These are phyloP conservation scores for Betula pendula DNA, from an alignment of 306 rosid genomes.

Conservation along the genomic window DNA sequence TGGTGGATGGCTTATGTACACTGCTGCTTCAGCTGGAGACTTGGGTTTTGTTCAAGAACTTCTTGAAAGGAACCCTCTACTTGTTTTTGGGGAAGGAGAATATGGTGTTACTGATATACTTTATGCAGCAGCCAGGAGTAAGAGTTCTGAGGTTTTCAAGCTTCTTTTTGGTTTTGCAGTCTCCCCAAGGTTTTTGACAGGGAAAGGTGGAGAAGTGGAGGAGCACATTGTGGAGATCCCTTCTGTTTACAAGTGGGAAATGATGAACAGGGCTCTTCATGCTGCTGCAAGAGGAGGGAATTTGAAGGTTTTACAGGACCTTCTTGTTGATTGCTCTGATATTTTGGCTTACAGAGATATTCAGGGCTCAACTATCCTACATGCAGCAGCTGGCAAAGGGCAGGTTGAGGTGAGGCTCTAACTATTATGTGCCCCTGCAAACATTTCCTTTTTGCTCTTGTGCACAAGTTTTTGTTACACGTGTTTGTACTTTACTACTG, in stretches of 20 bases:
- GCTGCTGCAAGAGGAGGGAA: constrained; percentile 98
- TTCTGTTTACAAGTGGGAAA: constrained; percentile 75
- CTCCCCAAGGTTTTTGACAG: constrained; percentile 64
- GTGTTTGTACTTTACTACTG: not conserved
- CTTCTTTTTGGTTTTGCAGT: constrained; percentile 68
- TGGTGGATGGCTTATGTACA: constrained; percentile 98
- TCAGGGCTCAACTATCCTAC: constrained; percentile 78
- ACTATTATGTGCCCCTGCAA: constrained; percentile 7
- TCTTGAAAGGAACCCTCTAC: constrained; percentile 56
- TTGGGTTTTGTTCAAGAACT: constrained; percentile 57
- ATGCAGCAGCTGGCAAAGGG: constrained; percentile 96
- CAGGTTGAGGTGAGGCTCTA: constrained; percentile 70
- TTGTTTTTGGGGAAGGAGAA: constrained; percentile 79
- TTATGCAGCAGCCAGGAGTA: constrained; percentile 70
- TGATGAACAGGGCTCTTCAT: constrained; percentile 85
- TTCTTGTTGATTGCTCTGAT: constrained; percentile 65
- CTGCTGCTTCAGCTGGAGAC: constrained; percentile 96
- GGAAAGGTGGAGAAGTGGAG: constrained; percentile 54
- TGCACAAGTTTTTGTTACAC: constrained; percentile 2
- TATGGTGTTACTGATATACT: constrained; percentile 72
- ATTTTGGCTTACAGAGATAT: constrained; percentile 78
- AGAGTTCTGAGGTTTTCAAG: constrained; percentile 53
- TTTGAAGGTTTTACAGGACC: constrained; percentile 64
- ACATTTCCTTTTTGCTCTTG: constrained; percentile 5
- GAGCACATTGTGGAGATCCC: constrained; percentile 72